These are phyloP conservation scores for Phytophthora tubulina DNA, from an alignment of 352 stramenopile species.

Conservation along the genomic window DNA sequence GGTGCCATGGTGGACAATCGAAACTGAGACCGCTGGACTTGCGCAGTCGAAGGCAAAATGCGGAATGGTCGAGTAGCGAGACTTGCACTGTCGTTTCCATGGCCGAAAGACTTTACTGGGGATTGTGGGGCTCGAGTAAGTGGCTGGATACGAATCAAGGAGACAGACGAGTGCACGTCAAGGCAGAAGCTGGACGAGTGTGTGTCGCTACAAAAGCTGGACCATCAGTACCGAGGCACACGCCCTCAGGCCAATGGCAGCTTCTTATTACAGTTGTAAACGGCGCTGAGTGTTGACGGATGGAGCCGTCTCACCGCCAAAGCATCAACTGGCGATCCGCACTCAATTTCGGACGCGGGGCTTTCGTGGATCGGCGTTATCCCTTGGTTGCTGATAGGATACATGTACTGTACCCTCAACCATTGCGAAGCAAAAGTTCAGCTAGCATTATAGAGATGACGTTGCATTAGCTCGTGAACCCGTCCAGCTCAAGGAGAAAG, in stretches of 20 bases:
- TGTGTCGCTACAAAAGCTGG: conserved; percentile 16
- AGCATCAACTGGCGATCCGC: conserved; percentile 17
- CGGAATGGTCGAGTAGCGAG: conserved; percentile 23
- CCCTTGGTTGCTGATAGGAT: neutral
- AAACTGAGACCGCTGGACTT: conserved; percentile 16
- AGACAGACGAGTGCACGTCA: conserved; percentile 2
- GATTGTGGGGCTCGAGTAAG: neutral
- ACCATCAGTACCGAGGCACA: conserved; percentile 24
- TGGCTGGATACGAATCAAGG: neutral
- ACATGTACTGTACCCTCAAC: too few relatives aligned
- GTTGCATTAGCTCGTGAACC: neutral
- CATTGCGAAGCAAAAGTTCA: too few relatives aligned
- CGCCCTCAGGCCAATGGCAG: conserved; percentile 31
- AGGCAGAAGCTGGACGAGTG: conserved; percentile 12
- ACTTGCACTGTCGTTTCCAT: neutral
- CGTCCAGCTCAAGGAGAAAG: too few relatives aligned
- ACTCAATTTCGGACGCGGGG: neutral
- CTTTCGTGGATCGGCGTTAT: conserved; percentile 17
- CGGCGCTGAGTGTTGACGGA: conserved; percentile 24
- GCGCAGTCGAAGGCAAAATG: conserved; percentile 25
- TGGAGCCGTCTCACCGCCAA: conserved; percentile 25
- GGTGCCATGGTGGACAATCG: conserved; percentile 19
- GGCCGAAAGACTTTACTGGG: neutral
- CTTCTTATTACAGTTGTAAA: conserved; percentile 9
- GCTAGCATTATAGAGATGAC: neutral